Evolutionary conservation across 176 grass and related monocot species (phyloP).

Genomic region (Pontederia paniculata): DNA sequence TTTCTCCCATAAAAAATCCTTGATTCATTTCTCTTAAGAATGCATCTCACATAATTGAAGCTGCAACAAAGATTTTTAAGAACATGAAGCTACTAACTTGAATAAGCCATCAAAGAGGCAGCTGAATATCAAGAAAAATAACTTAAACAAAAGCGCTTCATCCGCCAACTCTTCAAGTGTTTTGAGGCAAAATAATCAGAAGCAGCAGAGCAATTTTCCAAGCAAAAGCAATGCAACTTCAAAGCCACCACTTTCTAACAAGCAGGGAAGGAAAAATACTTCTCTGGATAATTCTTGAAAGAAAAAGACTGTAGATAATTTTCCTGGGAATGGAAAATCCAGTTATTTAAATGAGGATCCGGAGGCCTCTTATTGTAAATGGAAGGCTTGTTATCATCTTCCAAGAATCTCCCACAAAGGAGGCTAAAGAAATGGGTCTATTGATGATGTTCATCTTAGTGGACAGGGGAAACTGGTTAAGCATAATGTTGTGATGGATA

Average conservation of each 20-base stretch:
- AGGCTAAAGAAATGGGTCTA: slow-evolving; percentile 37
- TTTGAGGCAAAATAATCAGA: slow-evolving; percentile 59
- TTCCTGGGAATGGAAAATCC: slow-evolving; percentile 20
- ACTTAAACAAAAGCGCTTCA: slow-evolving; percentile 18
- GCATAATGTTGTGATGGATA: slow-evolving; percentile 79
- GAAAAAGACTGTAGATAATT: slow-evolving; percentile 20
- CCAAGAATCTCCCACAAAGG: slow-evolving; percentile 31
- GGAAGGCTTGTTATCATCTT: slow-evolving; percentile 27
- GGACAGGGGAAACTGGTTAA: slow-evolving; percentile 44
- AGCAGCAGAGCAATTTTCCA: slow-evolving; percentile 33
- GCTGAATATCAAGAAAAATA: slow-evolving; percentile 24
- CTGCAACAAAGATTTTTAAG: slow-evolving; percentile 55
- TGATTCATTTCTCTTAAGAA: slow-evolving; percentile 43
- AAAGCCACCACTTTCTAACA: slow-evolving; percentile 30
- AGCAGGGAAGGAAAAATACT: slow-evolving; percentile 24
- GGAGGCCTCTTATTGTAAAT: slow-evolving; percentile 14
- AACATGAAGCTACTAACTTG: slow-evolving; percentile 14
- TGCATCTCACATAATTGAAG: slow-evolving; percentile 71
- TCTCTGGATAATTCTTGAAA: slow-evolving; percentile 33
- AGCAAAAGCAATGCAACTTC: slow-evolving; percentile 36
- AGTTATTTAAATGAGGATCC: slow-evolving; percentile 31
- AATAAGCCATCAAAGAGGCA: slow-evolving; percentile 19
- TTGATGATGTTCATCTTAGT: slow-evolving; percentile 28
- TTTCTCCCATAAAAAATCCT: slow-evolving; percentile 47
- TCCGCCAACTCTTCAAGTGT: background rate